These are phyloP conservation scores for Steccherinum ochraceum DNA, from an alignment of 768 basidiomycete genomes.

Conservation along the genomic window DNA sequence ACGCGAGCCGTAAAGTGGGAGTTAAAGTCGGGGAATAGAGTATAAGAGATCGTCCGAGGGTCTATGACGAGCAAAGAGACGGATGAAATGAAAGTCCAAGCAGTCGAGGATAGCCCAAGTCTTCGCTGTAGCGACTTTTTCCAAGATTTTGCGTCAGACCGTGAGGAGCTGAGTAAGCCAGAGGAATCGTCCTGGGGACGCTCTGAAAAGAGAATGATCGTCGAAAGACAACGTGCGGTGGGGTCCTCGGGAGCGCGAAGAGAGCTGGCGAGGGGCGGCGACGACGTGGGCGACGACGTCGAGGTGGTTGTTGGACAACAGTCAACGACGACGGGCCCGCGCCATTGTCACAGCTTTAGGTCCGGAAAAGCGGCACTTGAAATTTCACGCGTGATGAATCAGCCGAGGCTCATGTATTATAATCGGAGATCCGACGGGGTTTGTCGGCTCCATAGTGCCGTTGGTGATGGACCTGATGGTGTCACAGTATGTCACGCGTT, in stretches of 20 bases:
- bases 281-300: conserved; percentile 20
- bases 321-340: conserved; percentile 16
- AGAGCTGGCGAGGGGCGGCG: conserved; percentile 14
- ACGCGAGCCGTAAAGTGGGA: conserved; percentile 5
- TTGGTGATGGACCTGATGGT: too few species aligned
- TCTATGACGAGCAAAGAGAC: neutral
- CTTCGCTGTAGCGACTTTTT: conserved; percentile 11
- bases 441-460: too few species aligned
- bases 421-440: too few species aligned
- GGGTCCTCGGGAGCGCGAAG: neutral
- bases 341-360: conserved; percentile 11
- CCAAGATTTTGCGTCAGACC: conserved; percentile 12
- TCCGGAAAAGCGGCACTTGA: conserved; percentile 5
- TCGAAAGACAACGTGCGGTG: neutral
- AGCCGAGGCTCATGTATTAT: neutral
- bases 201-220: neutral
- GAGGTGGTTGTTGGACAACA: conserved; percentile 24
- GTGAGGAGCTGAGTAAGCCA: conserved; percentile 17
- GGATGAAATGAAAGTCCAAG: conserved; percentile 1
- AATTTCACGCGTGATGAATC: neutral
- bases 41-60: conserved; percentile 3
- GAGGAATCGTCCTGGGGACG: conserved; percentile 1
- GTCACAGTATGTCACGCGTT: neutral
- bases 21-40: conserved; percentile 12
- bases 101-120: neutral